Base-by-base conservation (phyloP, 1,284 basidiomycete species). In the Violaceomyces palustris region DNA sequence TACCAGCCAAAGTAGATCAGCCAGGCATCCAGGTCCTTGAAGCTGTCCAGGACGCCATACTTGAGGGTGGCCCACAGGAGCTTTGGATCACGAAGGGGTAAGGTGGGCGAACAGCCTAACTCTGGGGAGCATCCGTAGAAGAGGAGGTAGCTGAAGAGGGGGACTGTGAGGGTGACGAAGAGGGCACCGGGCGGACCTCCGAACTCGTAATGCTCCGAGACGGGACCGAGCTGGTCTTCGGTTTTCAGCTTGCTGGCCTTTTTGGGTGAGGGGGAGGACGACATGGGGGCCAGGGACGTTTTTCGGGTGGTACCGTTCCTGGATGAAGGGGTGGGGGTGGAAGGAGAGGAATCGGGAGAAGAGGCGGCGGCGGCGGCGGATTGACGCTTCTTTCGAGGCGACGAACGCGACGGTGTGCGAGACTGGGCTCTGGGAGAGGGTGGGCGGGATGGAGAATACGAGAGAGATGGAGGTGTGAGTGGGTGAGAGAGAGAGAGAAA, bases 1-100 rank as follows among this genome's bases (percentile, higher is more conserved):
- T 97, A 97, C 93, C 93, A 98, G 0, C 74, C 87, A 41, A 86
- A 74, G 76, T 97, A 98, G 24, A 87, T 79, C 22, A 81, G 67
- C 14, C 81, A 74, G 0, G 87, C 91, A 45, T 89, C 77, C 0
- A 81, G 81, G 68, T 96, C 90, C 82, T 85, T 91, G 7, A 94
- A 54, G 41, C 65, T 67, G 21, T 48, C 53, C 29, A 45, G 35
- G 18, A 73, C 46, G 10, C 58, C 53, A 8, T 47, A 39, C 1
- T 39, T 24, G 17, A 66, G 41, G 31, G 50, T 35, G 2, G 39
- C 35, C 18, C 45, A 42, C 10, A 69, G 42, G 4, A 50, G 54
- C 19, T 50, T 39, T 11, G 57, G 42, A 9, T 56, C 42, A 12
- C 52, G 35, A 22, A 62, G 25, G 15, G 69, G 67, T 3, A 64